Conservation (phyloP, 768 basidiomycete genomes). For the Pilatotrama ljubarskyi region DNA sequence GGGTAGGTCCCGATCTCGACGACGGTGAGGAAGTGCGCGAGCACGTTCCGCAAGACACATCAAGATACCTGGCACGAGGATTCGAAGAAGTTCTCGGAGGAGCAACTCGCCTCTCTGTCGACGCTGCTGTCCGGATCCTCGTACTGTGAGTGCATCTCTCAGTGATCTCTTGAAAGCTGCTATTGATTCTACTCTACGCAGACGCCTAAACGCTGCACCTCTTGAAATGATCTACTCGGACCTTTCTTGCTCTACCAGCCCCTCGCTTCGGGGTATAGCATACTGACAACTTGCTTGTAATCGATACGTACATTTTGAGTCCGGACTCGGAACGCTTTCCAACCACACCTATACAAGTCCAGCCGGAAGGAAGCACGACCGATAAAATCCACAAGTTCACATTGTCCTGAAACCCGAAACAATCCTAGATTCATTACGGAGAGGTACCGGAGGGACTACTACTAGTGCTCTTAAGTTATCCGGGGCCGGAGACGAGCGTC, state of each 20-base stretch:
- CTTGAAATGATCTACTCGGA: conserved; percentile 1
- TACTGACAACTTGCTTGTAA: not conserved
- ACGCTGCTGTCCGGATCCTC: conserved; percentile 86
- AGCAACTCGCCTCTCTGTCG: conserved; percentile 79
- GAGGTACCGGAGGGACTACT: not conserved
- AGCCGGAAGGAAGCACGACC: too few relatives aligned
- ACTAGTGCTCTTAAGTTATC: conserved; percentile 6
- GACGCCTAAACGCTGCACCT: conserved; percentile 12
- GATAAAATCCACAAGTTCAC: not conserved
- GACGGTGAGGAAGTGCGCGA: conserved; percentile 77
- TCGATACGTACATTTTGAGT: conserved; percentile 4
- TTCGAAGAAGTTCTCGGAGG: conserved; percentile 80
- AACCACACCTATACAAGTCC: not conserved
- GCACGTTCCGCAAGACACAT: conserved; percentile 79
- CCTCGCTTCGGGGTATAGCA: not conserved
- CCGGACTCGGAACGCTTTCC: not conserved
- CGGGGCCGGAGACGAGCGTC: not conserved
- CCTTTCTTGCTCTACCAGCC: not conserved
- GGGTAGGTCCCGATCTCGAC: conserved; percentile 78
- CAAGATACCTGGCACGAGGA: conserved; percentile 92
- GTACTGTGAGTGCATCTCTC: conserved; percentile 55
- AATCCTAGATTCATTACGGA: conserved; percentile 6
- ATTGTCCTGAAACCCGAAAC: not conserved
- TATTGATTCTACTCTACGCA: not conserved
- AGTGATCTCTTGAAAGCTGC: not conserved